A percentile compares a stretch with the other conserved stretches of the same genome.
Conservation (phyloP, 2,329 filamentous ascomycete genomes). For the Dothideomycetes sp. region DNA sequence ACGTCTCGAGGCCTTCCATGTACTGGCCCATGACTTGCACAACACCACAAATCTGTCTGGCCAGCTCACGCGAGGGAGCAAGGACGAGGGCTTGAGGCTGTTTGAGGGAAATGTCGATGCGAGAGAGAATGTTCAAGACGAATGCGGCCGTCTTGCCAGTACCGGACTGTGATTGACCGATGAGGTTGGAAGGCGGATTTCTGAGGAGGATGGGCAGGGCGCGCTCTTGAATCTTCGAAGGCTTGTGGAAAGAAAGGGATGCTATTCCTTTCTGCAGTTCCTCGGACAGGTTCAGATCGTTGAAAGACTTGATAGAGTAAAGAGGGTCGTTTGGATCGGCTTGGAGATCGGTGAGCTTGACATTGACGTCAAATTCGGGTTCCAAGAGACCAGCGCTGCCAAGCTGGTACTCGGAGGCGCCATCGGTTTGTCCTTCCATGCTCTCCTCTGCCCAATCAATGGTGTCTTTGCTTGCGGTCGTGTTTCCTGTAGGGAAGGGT, state of each 20-base stretch:
- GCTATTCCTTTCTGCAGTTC: slow-evolving; percentile 67
- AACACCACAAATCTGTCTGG: slow-evolving; percentile 85
- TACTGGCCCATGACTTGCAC: slow-evolving; percentile 76
- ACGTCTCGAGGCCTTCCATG: slow-evolving; percentile 61
- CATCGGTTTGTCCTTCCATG: slow-evolving; percentile 25
- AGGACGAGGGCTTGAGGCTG: slow-evolving; percentile 79
- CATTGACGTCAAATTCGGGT: slow-evolving; percentile 76
- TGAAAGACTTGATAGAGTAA: slow-evolving; percentile 72
- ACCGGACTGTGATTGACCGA: slow-evolving; percentile 97
- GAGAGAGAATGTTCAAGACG: slow-evolving; percentile 79
- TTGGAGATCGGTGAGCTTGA: slow-evolving; percentile 84
- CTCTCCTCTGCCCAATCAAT: slow-evolving; percentile 25
- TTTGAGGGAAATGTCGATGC: slow-evolving; percentile 62
- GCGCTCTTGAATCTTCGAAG: slow-evolving; percentile 95
- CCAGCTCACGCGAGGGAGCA: slow-evolving; percentile 86
- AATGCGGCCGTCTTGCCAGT: slow-evolving; percentile 98
- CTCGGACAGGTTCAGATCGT: slow-evolving; percentile 70
- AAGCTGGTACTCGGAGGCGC: slow-evolving; percentile 29
- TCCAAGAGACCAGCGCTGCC: slow-evolving; percentile 42
- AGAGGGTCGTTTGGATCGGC: slow-evolving; percentile 77
- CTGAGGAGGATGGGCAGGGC: slow-evolving; percentile 80
- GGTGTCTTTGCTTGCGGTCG: too few relatives aligned
- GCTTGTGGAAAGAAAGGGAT: slow-evolving; percentile 80
- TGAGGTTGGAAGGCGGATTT: slow-evolving; percentile 84
- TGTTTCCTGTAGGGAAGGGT: too few relatives aligned